Evolutionary conservation across 2,329 filamentous ascomycete genomes (phyloP).

Genomic region (Onygenales sp.): DNA sequence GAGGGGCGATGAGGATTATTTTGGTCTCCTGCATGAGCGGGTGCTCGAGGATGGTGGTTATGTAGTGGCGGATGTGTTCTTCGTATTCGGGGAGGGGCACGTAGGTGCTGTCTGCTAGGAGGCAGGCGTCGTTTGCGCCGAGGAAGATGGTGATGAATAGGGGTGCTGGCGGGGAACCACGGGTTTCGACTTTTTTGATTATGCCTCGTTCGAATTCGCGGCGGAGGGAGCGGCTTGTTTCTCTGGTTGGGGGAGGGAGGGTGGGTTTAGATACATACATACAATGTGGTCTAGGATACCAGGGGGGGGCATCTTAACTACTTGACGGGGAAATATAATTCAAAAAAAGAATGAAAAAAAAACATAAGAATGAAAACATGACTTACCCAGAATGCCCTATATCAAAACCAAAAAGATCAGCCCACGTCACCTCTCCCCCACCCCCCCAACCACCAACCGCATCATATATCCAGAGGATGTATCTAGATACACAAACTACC

Average conservation of each 20-base stretch:
- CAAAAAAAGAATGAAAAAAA: not conserved
- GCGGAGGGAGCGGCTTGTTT: conserved; percentile 11
- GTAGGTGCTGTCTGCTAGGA: conserved; percentile 15
- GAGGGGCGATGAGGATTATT: conserved; percentile 28
- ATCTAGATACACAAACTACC: no score
- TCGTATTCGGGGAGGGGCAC: conserved; percentile 25
- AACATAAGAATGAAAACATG: not conserved
- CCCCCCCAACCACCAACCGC: no score
- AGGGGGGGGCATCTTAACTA: not conserved
- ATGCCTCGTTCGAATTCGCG: conserved; percentile 8
- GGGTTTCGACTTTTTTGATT: conserved; percentile 5
- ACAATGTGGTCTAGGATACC: not conserved
- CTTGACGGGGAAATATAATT: not conserved
- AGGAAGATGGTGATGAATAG: conserved; percentile 32
- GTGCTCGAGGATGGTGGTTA: conserved; percentile 24
- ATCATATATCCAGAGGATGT: no score
- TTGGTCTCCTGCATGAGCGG: conserved; percentile 22
- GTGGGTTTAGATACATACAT: not conserved
- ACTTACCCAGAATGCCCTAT: conserved; percentile 13
- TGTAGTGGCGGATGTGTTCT: conserved; percentile 25
- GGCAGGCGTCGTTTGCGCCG: conserved; percentile 31
- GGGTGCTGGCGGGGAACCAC: conserved; percentile 13
- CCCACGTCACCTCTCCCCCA: not conserved
- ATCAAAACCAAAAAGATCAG: not conserved
- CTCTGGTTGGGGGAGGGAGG: conserved; percentile 2